Percentiles rank a stretch among this genome's conserved stretches.
Evolutionary conservation across 805 yeast genomes (phyloP).

Genomic region (Priceomyces castillae): DNA sequence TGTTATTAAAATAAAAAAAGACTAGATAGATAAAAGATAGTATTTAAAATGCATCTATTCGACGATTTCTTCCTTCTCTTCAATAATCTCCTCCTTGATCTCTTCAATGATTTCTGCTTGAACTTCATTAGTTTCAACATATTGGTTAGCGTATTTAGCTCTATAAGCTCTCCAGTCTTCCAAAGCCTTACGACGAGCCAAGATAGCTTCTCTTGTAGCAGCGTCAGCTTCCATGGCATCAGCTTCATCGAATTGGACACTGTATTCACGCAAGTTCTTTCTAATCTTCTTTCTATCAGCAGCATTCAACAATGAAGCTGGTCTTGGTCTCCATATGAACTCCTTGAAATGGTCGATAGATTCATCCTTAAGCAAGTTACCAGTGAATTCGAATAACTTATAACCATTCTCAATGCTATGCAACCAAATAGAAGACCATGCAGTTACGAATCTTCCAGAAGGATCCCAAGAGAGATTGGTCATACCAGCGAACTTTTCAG

Average conservation of each 20-base stretch:
- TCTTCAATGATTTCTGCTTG: constrained; percentile 65
- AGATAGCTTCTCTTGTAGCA: constrained; percentile 84
- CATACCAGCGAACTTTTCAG: constrained; percentile 69
- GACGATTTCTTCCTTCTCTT: constrained; percentile 68
- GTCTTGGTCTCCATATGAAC: constrained; percentile 97
- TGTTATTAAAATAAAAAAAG: neutral
- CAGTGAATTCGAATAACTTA: constrained; percentile 82
- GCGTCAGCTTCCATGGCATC: constrained; percentile 96
- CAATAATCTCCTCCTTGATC: constrained; percentile 69
- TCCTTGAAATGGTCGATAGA: constrained; percentile 79
- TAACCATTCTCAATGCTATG: constrained; percentile 88
- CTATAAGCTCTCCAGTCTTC: constrained; percentile 88
- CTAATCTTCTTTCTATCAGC: constrained; percentile 86
- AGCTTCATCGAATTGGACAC: constrained; percentile 88
- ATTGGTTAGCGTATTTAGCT: constrained; percentile 32
- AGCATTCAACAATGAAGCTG: constrained; percentile 68
- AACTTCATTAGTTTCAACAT: constrained; percentile 44
- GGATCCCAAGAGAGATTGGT: constrained; percentile 93
- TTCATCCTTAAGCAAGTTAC: constrained; percentile 73
- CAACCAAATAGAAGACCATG: constrained; percentile 84
- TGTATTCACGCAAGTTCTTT: constrained; percentile 83
- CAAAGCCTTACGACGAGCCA: constrained; percentile 75
- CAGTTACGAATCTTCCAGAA: constrained; percentile 85
- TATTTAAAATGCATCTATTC: constrained; percentile 29
- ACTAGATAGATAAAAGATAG: neutral